Conservation (phyloP, 1,284 basidiomycete species). For the Hymenochaete sp. region DNA sequence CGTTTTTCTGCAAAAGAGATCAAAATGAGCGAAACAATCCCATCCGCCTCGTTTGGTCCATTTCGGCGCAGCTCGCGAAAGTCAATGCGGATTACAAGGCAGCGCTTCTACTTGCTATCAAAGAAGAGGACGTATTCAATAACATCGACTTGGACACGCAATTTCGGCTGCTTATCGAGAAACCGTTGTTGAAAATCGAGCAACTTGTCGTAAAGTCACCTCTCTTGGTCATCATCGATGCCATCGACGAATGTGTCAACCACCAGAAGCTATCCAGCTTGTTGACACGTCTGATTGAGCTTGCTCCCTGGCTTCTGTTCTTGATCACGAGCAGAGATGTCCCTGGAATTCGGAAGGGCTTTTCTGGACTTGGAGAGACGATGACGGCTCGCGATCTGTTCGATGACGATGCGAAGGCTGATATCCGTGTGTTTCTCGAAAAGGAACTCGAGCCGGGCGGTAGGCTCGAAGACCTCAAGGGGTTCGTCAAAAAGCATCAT, state of each 20-base stretch:
- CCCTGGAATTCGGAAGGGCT: background rate
- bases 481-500: no score
- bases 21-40: background rate
- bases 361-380: background rate
- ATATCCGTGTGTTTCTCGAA: background rate
- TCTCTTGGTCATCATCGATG: constrained; percentile 3
- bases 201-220: background rate
- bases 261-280: background rate
- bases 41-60: background rate
- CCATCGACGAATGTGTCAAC: constrained; percentile 9
- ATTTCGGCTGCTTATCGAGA: background rate
- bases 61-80: background rate
- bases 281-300: background rate
- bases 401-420: background rate
- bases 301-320: constrained; percentile 4
- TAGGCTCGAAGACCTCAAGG: background rate
- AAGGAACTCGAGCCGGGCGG: background rate
- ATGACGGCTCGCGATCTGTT: background rate
- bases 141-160: background rate
- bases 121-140: background rate
- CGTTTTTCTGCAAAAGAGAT: constrained; percentile 9
- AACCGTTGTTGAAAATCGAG: background rate
- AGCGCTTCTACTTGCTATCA: background rate
- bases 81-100: background rate
- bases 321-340: constrained; percentile 6